Percentiles rank a stretch among this genome's conserved stretches.
These are phyloP conservation scores for Malus domestica DNA, from an alignment of 306 rosid genomes.

Conservation along the genomic window DNA sequence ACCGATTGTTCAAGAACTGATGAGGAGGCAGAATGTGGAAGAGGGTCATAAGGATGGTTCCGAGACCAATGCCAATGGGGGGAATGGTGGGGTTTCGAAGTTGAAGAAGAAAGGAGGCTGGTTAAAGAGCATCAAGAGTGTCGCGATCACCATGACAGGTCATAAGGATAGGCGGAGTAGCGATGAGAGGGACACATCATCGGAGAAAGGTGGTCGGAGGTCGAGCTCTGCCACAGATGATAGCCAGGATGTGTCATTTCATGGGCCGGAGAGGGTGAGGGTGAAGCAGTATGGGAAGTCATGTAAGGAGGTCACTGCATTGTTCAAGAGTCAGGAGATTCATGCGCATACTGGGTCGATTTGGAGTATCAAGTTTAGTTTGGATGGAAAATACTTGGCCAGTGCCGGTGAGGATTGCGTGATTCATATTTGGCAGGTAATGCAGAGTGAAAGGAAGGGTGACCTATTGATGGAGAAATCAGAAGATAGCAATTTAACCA, in stretches of 20 bases:
- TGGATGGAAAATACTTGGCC: conserved; percentile 92
- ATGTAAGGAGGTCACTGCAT: conserved; percentile 62
- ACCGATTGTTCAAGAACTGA: conserved; percentile 91
- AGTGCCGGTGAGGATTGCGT: conserved; percentile 98
- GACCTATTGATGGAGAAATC: conserved; percentile 64
- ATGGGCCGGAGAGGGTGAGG: conserved; percentile 81
- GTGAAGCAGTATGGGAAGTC: conserved; percentile 87
- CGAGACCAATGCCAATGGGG: conserved; percentile 35
- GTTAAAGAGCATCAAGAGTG: conserved; percentile 73
- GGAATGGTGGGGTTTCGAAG: conserved; percentile 32
- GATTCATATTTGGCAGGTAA: conserved; percentile 91
- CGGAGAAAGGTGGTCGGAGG: conserved; percentile 89
- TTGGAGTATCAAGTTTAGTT: conserved; percentile 92
- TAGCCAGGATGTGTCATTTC: conserved; percentile 78
- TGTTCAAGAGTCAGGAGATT: conserved; percentile 89
- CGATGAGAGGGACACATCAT: conserved; percentile 84
- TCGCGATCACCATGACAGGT: conserved; percentile 56
- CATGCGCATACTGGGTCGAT: conserved; percentile 87
- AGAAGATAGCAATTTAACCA: conserved; percentile 52
- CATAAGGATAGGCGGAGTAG: conserved; percentile 75
- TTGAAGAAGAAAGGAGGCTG: conserved; percentile 81
- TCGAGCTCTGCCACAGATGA: conserved; percentile 98
- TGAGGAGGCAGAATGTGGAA: conserved; percentile 81
- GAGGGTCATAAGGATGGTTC: conserved; percentile 31
- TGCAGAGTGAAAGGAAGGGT: conserved; percentile 79